Evolutionary conservation across 176 grass and related monocot genomes (phyloP), one percentile per base, ranked within the genome.

Genomic region (Rhynchospora pubera): DNA sequence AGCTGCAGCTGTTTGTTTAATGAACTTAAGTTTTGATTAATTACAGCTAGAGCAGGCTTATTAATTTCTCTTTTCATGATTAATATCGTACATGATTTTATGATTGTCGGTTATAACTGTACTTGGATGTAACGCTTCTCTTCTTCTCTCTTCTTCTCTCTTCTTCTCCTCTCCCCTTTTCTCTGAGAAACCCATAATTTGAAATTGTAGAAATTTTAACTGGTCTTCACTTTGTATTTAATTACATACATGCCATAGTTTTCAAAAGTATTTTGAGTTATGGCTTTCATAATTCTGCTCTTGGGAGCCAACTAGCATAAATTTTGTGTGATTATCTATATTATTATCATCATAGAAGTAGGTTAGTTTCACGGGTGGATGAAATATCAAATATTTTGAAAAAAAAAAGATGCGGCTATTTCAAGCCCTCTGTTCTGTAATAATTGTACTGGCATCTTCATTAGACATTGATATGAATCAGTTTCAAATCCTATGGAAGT

Each of bases 41-140:
- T 22, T 28, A 52, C 50, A 82, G 14, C 34, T 82, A 66, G 3
- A 26, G 19, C 18, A 81, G 39, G 18, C 2, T 79, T 65, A n/a
- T 51, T 81, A 64, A 45, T 81, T 80, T 44, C 77, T 30, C 32
- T 44, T 79, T 60, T 80, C 26, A 45, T 2, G 1, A 44, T 22
- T 9, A 79, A 15, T 65, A 53, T 82, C 5, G 8, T 28, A 56
- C 72, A 55, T 77, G 50, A 77, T 77, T 56, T 77, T 56, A 77
- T 77, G 50, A 13, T 28, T 56, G 55, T 56, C 21, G 9, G 14
- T 76, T 70, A 26, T 6, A 76, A 15, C 23, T 30, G 50, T 76
- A 16, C 5, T 9, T 76, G 47, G 2, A 56, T 14, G 24, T 55
- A 32, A 32, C 12, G 72, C 50, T 23, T 7, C 72, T 52, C 23